Base-by-base conservation (phyloP, 148 eudicot genomes). In the Chenopodium berlandieri region DNA sequence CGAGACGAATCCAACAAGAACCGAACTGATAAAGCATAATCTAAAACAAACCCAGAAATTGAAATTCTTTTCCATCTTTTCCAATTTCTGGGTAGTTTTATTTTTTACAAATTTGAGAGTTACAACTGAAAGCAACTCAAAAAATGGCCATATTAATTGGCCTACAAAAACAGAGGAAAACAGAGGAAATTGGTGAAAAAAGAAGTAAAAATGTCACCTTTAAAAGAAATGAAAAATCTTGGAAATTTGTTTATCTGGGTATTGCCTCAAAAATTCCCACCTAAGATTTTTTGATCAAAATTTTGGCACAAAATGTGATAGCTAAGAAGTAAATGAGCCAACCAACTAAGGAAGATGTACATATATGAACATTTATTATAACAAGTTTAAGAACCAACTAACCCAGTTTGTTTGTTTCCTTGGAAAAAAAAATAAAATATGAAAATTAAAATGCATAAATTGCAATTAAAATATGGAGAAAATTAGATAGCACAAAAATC, bases 51-150 rank as follows among this genome's bases (percentile, higher is more conserved):
- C 73, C 80, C 82, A 56, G 62, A 71, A 83, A n/a, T 66, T 75
- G 66, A 76, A 84, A 30, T 64, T 77, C 78, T 83, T 50, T 9
- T 50, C 79, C 90, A 87, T 80, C 90, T 86, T 92, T 79, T 81
- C 63, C 31, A 1, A 25, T 75, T 63, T 27, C 50, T 74, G 76
- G 56, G 62, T 14, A 56, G 30, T 74, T 50, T 16, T 44, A 9
- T 19, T 79, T 56, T 5, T 19, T 54, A 16, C 2, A 54, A 54
- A 13, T 54, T 25, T 25, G 5, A 54, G 17, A 27, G 11, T 37
- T 72, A 5, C 1, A 12, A 71, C 17, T 58, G 22, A 9, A 78
- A 72, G n/a, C 2, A 32, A 67, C 71, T 25, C 31, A 71, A 27
- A 4, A 58, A 76, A 44, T 16, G 27, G 79, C 79, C 79, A 79